Evolutionary conservation across 2,329 filamentous ascomycete species (phyloP).

Genomic region (Pseudocercospora crystallina): DNA sequence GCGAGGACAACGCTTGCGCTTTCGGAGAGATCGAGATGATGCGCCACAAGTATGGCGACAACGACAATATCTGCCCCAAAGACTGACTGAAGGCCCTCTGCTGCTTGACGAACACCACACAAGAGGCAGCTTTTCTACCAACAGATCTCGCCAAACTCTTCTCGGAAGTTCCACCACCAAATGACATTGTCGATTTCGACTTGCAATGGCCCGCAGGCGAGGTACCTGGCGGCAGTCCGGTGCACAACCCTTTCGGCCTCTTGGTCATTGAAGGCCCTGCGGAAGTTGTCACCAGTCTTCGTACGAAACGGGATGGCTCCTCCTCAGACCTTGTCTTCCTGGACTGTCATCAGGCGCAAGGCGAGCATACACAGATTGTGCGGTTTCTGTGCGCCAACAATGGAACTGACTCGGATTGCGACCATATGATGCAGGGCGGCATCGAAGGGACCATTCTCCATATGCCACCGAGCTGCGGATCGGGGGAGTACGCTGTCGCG

Average conservation of each 20-base stretch:
- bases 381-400: background rate
- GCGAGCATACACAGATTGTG: background rate
- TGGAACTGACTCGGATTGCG: background rate
- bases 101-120: background rate
- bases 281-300: background rate
- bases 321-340: background rate
- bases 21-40: background rate
- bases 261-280: conserved; percentile 1
- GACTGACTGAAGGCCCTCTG: background rate
- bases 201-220: background rate
- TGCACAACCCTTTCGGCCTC: conserved; percentile 4
- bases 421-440: background rate
- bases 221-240: too few relatives aligned
- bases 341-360: background rate
- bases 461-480: background rate
- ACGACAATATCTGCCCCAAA: background rate
- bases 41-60: background rate
- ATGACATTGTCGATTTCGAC: background rate
- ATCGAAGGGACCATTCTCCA: background rate
- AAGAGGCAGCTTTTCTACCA: background rate
- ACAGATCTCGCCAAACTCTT: background rate
- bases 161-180: background rate
- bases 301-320: conserved; percentile 1
- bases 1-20: background rate
- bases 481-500: background rate